Evolutionary conservation across 2,329 filamentous ascomycete genomes (phyloP).

Genomic region (Furcasterigmium sp.): DNA sequence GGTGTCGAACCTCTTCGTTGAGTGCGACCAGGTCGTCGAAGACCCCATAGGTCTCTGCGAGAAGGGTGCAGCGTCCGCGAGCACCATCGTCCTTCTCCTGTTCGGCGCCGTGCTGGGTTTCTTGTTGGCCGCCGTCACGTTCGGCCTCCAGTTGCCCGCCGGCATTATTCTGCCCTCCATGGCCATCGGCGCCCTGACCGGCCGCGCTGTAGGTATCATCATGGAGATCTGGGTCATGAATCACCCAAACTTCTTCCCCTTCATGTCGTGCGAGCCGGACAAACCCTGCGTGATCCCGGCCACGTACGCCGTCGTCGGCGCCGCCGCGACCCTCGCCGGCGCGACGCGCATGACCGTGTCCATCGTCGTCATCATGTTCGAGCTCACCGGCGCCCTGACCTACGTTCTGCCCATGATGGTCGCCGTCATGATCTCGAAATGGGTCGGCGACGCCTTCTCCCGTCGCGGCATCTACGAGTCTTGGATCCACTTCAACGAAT

Average conservation of each 20-base stretch:
- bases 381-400: slow-evolving; percentile 90
- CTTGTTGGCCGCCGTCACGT: slow-evolving; percentile 79
- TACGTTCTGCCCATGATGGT: slow-evolving; percentile 99
- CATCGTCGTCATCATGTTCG: slow-evolving; percentile 99
- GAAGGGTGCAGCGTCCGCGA: slow-evolving; percentile 74
- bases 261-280: slow-evolving; percentile 78
- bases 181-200: slow-evolving; percentile 87
- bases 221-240: slow-evolving; percentile 83
- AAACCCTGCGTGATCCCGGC: slow-evolving; percentile 86
- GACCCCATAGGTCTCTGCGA: slow-evolving; percentile 90
- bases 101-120: slow-evolving; percentile 81
- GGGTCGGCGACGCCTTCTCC: slow-evolving; percentile 94
- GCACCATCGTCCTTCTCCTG: slow-evolving; percentile 76
- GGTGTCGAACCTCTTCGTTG: slow-evolving; percentile 85
- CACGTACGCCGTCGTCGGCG: slow-evolving; percentile 94
- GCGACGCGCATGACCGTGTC: slow-evolving; percentile 96
- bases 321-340: slow-evolving; percentile 87
- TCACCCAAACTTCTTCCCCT: slow-evolving; percentile 72
- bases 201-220: slow-evolving; percentile 81
- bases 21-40: slow-evolving; percentile 76
- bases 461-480: slow-evolving; percentile 93
- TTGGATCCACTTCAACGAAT: slow-evolving; percentile 95
- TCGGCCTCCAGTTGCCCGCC: slow-evolving; percentile 89
- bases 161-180: slow-evolving; percentile 95
- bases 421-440: slow-evolving; percentile 96